phyloP scores from a whole-genome alignment of 1,284 basidiomycete genomes.

The Microbotryum saponariae region DNA sequence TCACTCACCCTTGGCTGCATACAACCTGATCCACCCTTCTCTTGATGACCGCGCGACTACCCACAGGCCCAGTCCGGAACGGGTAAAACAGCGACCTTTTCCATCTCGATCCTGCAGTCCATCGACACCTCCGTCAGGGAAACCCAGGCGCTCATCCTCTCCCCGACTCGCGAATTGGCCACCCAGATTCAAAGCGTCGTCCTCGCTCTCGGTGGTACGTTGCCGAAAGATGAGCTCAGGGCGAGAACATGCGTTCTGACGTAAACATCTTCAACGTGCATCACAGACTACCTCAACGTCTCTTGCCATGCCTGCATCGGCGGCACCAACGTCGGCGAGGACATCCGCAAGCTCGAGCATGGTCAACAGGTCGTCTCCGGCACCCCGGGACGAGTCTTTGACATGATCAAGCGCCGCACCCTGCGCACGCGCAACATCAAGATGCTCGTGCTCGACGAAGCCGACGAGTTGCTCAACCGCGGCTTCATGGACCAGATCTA shows the following conservation, averaged over 20 bases:
- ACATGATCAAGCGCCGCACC: conserved; percentile 95
- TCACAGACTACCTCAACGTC: conserved; percentile 57
- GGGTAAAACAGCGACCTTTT: conserved; percentile 95
- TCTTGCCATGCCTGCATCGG: conserved; percentile 99
- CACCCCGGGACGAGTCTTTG: conserved; percentile 96
- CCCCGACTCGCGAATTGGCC: conserved; percentile 88
- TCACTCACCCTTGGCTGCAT: background rate
- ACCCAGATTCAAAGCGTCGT: conserved; percentile 95
- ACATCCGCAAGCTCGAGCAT: conserved; percentile 96
- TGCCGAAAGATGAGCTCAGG: too few relatives aligned
- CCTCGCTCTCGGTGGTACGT: conserved; percentile 70
- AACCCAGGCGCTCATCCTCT: conserved; percentile 92
- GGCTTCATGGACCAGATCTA: conserved; percentile 99
- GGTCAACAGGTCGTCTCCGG: conserved; percentile 97
- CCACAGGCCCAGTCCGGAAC: conserved; percentile 99
- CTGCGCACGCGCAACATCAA: conserved; percentile 97
- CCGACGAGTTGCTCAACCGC: conserved; percentile 94
- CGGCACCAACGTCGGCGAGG: conserved; percentile 94
- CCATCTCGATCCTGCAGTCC: conserved; percentile 54
- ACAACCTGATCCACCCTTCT: background rate
- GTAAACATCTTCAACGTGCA: background rate
- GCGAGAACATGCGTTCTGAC: background rate
- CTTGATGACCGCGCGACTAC: conserved; percentile 49
- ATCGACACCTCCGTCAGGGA: conserved; percentile 94
- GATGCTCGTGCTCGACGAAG: conserved; percentile 97